Evolutionary conservation across 1,284 basidiomycete species (phyloP).

Genomic region (Tilletia setariae): DNA sequence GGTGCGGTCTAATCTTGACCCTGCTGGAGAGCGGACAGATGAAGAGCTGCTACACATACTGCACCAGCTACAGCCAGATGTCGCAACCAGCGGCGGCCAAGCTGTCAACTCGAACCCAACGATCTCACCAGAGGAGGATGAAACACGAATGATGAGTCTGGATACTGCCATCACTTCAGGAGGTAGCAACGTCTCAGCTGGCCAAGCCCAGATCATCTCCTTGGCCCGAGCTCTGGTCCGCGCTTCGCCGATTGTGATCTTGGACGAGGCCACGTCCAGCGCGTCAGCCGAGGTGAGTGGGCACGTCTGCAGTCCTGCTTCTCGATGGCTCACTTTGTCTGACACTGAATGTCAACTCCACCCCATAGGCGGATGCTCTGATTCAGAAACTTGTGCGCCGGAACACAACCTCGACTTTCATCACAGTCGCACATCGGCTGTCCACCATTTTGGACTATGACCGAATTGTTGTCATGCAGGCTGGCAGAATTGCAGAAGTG

Average conservation of each 20-base stretch:
- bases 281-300: slow-evolving; percentile 38
- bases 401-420: slow-evolving; percentile 54
- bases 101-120: slow-evolving; percentile 12
- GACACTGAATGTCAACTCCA: not conserved
- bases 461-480: slow-evolving; percentile 65
- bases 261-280: slow-evolving; percentile 79
- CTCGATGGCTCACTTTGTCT: slow-evolving; percentile 49
- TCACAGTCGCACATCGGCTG: slow-evolving; percentile 39
- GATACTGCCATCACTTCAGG: slow-evolving; percentile 73
- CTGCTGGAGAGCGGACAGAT: slow-evolving; percentile 78
- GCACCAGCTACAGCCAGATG: slow-evolving; percentile 27
- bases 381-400: slow-evolving; percentile 31
- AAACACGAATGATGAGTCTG: slow-evolving; percentile 56
- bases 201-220: slow-evolving; percentile 76
- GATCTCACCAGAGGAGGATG: not conserved
- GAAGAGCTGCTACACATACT: slow-evolving; percentile 70
- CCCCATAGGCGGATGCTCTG: slow-evolving; percentile 25
- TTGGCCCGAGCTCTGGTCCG: slow-evolving; percentile 71
- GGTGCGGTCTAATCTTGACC: slow-evolving; percentile 80
- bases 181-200: slow-evolving; percentile 78
- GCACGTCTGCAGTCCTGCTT: not conserved
- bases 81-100: not conserved
- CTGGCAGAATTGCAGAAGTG: slow-evolving; percentile 61
- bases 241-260: slow-evolving; percentile 71
- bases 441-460: slow-evolving; percentile 59